Evolutionary conservation across 192 early-diverging fungal genomes (phyloP), one percentile per base, ranked within the genome.

Genomic region (Pilaira anomala): DNA sequence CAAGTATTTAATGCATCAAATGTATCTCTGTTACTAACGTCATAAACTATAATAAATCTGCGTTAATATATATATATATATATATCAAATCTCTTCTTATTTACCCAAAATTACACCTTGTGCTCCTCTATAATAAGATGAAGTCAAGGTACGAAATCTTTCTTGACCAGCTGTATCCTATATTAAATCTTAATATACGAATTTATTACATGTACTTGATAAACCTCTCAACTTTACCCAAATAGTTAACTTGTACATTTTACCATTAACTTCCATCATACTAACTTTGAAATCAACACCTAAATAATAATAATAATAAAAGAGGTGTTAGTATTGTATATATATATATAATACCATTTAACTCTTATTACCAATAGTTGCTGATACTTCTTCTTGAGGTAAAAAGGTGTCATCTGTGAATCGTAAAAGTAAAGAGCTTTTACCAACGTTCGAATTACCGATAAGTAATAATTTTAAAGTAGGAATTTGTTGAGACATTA

Each of bases 101-200:
- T 42, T 81, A 91, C 91, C 91, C 45, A 99, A 78, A 52, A 99
- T 97, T 1, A 99, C 96, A 12, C 96, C 97, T 66, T 98, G 95
- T 5, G 95, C 97, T 28, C 95, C 96, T 39, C 96, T 85, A 68
- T 99, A 99, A 74, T 98, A 99, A 26, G 91, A 91, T 18, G 93
- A 96, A 21, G 97, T 99, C 54, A 99, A 77, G 1, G 97, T 98
- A 45, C 97, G 75, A 78, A 98, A 99, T 29, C 97, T 86, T 76
- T 99, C 97, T 74, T 99, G 97, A 41, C 97, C 97, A 11, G 97
- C 97, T 2, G 97, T 99, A 72, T 99, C 97, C 97, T 93, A 79
- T 42, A 56, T 9, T n/a, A n/a, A n/a, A 21, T 18, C 28, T 22
- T 21, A 25, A 39, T 4, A 29, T 5, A 51, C 7, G 14, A 4